Base-by-base conservation (phyloP, 805 yeast genomes). In the Yamadazyma kitorensis region DNA sequence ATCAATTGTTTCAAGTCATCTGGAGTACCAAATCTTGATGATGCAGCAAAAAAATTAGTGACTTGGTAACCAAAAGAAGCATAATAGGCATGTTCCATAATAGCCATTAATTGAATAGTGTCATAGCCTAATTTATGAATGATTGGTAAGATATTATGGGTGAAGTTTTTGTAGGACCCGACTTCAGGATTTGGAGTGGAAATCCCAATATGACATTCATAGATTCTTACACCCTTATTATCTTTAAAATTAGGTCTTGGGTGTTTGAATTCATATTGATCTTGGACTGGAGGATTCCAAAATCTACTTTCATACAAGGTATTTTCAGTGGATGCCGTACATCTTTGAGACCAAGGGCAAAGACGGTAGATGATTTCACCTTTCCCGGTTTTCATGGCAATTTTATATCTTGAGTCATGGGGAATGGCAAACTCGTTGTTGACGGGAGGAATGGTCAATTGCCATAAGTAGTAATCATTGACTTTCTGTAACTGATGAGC, bases 1-100 rank as follows among this genome's bases (percentile, higher is more conserved):
- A 91, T 76, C 46, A 91, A 76, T 57, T 85, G 88, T 59, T 86
- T 89, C 51, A 91, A 70, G 32, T 93, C 97, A 48, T 93, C 98
- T 2, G 98, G 98, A 0, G 96, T 78, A 18, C 98, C 98, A 50
- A 71, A 93, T 43, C 98, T 74, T 6, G 97, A 89, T 34, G 93
- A 80, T 16, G 76, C 71, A 2, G 98, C 97, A 57, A 85, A 91
- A 56, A 91, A 93, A 40, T 82, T 85, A 15, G 98, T 89, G 17
- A 91, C 80, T 59, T 91, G 98, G 57, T 91, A 91, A n/a, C 98
- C 98, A 57, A 91, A 91, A 2, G 96, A 86, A 1, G 97, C 98
- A 57, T 91, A 91, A 57, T 91, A 91, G 2, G 98, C 98, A 57
- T 91, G 98, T 61, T 91, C 98, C 98, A 91, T 91, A 27, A 91